phyloP scores from a whole-genome alignment of 306 rosid genomes.

The Sophora flavescens region DNA sequence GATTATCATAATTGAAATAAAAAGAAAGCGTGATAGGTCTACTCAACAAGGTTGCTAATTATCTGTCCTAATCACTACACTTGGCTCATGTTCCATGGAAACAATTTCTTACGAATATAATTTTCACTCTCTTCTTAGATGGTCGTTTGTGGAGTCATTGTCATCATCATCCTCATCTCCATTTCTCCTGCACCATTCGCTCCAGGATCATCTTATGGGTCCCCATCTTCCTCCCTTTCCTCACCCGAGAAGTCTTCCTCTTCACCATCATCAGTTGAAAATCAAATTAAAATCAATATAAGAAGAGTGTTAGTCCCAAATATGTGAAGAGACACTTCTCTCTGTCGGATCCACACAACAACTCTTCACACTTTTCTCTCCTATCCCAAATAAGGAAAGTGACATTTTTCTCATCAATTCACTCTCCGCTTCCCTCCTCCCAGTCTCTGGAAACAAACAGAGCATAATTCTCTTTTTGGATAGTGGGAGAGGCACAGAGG shows the following conservation, averaged over 20 bases:
- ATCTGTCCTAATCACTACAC: conserved; percentile 52
- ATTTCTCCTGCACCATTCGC: conserved; percentile 60
- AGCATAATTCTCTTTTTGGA: too few species aligned
- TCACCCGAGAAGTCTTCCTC: conserved; percentile 56
- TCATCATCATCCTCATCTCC: conserved; percentile 38
- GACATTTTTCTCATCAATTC: too few species aligned
- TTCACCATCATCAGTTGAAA: too few species aligned
- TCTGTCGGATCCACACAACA: too few species aligned
- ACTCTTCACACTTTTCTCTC: too few species aligned
- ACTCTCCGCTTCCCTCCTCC: too few species aligned
- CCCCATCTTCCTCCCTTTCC: conserved; percentile 58
- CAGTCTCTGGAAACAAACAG: too few species aligned
- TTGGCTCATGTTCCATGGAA: conserved; percentile 36
- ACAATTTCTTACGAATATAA: conserved; percentile 40
- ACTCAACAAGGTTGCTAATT: conserved; percentile 43
- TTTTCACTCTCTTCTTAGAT: conserved; percentile 56
- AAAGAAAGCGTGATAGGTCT: conserved; percentile 27
- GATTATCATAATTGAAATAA: conserved; percentile 29
- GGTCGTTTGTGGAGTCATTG: conserved; percentile 54
- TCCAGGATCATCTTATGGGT: conserved; percentile 62
- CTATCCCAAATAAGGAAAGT: too few species aligned
- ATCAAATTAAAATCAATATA: too few species aligned
- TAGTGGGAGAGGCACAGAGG: too few species aligned
- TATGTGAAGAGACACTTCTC: too few species aligned
- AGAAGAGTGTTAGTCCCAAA: too few species aligned